Conservation (phyloP, 805 yeast genomes). For the Candida chauliodis region DNA sequence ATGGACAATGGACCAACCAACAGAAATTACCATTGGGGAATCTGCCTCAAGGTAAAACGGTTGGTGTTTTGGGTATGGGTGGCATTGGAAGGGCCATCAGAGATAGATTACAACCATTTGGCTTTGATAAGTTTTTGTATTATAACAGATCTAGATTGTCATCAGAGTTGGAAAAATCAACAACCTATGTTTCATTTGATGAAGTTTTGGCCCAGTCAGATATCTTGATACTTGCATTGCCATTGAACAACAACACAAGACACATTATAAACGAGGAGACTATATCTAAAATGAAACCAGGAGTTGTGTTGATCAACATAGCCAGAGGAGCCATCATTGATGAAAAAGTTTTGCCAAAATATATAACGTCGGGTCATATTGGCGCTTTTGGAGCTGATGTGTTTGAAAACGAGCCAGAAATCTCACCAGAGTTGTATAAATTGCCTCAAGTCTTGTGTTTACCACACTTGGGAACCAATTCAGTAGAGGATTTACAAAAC, state of each 20-base stretch:
- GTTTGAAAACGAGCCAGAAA: conserved; percentile 70
- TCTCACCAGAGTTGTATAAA: conserved; percentile 53
- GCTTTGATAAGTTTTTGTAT: conserved; percentile 65
- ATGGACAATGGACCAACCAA: conserved; percentile 57
- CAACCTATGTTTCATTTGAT: conserved; percentile 69
- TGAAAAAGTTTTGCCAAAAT: conserved; percentile 54
- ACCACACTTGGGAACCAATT: conserved; percentile 87
- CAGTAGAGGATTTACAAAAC: conserved; percentile 65
- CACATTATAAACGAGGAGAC: conserved; percentile 64
- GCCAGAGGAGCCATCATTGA: conserved; percentile 86
- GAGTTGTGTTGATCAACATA: conserved; percentile 74
- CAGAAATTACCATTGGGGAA: conserved; percentile 52
- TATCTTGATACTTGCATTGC: conserved; percentile 70
- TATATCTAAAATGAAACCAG: conserved; percentile 69
- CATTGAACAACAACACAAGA: conserved; percentile 68
- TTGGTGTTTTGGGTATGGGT: conserved; percentile 85
- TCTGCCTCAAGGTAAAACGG: conserved; percentile 73
- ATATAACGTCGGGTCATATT: conserved; percentile 61
- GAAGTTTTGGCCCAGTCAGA: conserved; percentile 63
- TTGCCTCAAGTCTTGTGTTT: conserved; percentile 69
- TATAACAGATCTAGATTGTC: conserved; percentile 62
- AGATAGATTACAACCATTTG: conserved; percentile 69
- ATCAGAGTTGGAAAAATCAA: conserved; percentile 61
- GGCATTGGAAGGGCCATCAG: conserved; percentile 84
- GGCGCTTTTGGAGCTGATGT: conserved; percentile 72